Base-by-base conservation (phyloP, 176 grass and related monocot genomes). In the Thalia dealbata region DNA sequence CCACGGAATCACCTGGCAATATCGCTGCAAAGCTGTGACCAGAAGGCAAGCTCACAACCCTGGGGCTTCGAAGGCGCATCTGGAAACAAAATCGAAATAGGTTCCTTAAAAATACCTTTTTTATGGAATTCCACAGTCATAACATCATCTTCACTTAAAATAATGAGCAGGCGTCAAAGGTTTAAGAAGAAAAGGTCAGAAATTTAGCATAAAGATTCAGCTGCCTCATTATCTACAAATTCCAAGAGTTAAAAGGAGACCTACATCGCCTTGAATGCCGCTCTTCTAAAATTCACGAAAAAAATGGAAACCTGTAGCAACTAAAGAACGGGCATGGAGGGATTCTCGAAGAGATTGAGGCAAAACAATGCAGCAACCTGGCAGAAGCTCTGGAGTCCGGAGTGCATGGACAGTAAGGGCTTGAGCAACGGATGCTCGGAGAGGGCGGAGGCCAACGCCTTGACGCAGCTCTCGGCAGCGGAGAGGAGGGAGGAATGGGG, bases 1-100 rank as follows among this genome's bases (percentile, higher is more conserved):
- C 95, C 62, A 92, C 85, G 1, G 95, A 97, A 61, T 77, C 85
- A 24, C 95, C 95, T 29, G 84, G 83, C 64, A 96, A 72, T 67
- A 97, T 76, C 24, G 87, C 95, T 7, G 89, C 95, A 84, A 97
- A 97, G 64, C 85, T 82, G 15, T 78, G 73, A 15, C 83, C 66
- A 26, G 74, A 74, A 41, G 73, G 64, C 6, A 81, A 74, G 32
- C 26, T 81, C 18, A 52, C 66, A 41, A 45, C 70, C 55, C 62
- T 86, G 48, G 58, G 28, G 43, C 61, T 62, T 72, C 35, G 78
- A 58, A 54, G 68, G 55, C 67, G 72, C 60, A 86, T 73, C 78
- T 86, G 78, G 15, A 69, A 29, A 3, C 59, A 71, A 48, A 71
- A 45, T 63, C 19, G 13, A 28, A 42, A 48, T 48, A 48, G 11